Percentiles rank a stretch among this genome's conserved stretches.
Conservation (phyloP, 129 eudicot species). For the Chrysanthemum lavandulifolium region DNA sequence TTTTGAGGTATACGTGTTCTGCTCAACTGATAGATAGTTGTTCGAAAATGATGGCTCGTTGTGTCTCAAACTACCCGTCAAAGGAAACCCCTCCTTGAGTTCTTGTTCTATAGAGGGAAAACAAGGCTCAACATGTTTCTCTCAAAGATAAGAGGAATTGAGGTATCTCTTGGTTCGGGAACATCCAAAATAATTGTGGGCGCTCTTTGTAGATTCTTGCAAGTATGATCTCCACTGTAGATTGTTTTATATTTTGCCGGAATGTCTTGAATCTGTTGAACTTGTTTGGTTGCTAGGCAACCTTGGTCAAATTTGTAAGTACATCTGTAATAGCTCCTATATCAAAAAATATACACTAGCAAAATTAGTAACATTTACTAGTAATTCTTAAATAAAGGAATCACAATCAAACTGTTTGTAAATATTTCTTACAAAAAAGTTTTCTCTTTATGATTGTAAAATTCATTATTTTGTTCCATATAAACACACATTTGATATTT, state of each 20-base stretch:
- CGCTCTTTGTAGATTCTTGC: conserved; percentile 25
- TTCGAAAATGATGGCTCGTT: background rate
- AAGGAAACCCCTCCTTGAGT: background rate
- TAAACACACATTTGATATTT: conserved; percentile 44
- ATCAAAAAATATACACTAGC: background rate
- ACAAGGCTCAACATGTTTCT: background rate
- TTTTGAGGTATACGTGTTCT: background rate
- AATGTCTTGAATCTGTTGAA: conserved; percentile 33
- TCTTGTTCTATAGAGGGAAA: conserved; percentile 10
- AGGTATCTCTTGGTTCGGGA: conserved; percentile 18
- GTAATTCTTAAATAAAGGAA: no score
- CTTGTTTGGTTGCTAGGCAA: conserved; percentile 51
- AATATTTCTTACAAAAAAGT: no score
- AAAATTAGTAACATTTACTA: background rate
- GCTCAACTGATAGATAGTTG: background rate
- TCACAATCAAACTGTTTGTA: no score
- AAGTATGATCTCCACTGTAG: conserved; percentile 39
- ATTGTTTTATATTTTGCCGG: conserved; percentile 32
- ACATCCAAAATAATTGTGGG: conserved; percentile 29
- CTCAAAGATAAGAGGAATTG: conserved; percentile 32
- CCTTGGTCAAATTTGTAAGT: conserved; percentile 46
- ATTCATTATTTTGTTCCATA: background rate
- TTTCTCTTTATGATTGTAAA: no score
- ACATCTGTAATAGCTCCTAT: conserved; percentile 57
- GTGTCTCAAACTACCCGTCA: background rate